Evolutionary conservation across 106 monocot species (phyloP).

Genomic region (Chionographis japonica): DNA sequence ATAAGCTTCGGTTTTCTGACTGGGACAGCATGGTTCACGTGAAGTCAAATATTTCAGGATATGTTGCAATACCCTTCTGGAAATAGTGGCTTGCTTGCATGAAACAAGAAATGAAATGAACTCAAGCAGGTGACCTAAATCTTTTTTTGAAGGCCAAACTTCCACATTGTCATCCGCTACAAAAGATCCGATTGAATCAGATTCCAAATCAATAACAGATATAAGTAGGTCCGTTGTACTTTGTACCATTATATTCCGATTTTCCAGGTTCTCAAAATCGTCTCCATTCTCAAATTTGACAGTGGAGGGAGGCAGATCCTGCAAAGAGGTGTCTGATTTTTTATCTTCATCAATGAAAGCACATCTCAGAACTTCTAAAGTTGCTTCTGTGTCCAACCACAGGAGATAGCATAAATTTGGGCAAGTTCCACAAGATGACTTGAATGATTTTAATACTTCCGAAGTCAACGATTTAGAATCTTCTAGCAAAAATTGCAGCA

Average conservation of each 20-base stretch:
- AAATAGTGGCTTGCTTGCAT: constrained; percentile 44
- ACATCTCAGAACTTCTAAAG: constrained; percentile 77
- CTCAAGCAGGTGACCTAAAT: constrained; percentile 51
- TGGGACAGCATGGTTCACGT: constrained; percentile 1
- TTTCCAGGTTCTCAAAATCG: constrained; percentile 13
- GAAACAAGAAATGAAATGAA: constrained; percentile 74
- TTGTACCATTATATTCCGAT: constrained; percentile 50
- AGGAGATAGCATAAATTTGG: constrained; percentile 79
- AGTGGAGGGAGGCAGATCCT: constrained; percentile 7
- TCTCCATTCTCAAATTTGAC: constrained; percentile 1
- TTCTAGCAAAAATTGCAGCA: constrained; percentile 80
- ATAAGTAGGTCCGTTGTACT: constrained; percentile 39
- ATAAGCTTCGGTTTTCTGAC: constrained; percentile 21
- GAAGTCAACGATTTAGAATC: constrained; percentile 54
- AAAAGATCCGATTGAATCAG: constrained; percentile 40
- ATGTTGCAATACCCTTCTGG: constrained; percentile 63
- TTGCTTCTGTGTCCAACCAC: constrained; percentile 74
- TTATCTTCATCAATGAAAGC: constrained; percentile 43
- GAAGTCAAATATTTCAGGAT: constrained; percentile 67
- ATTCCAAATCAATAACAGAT: constrained; percentile 64
- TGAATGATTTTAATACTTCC: constrained; percentile 43
- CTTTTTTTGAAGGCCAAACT: constrained; percentile 77
- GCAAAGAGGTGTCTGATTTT: constrained; percentile 10
- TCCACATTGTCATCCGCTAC: constrained; percentile 35
- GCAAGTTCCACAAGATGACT: constrained; percentile 46